Evolutionary conservation across 2,329 filamentous ascomycete genomes (phyloP), one percentile per base, ranked within the genome.

Genomic region (Cladosporium austrohemisphaericum): DNA sequence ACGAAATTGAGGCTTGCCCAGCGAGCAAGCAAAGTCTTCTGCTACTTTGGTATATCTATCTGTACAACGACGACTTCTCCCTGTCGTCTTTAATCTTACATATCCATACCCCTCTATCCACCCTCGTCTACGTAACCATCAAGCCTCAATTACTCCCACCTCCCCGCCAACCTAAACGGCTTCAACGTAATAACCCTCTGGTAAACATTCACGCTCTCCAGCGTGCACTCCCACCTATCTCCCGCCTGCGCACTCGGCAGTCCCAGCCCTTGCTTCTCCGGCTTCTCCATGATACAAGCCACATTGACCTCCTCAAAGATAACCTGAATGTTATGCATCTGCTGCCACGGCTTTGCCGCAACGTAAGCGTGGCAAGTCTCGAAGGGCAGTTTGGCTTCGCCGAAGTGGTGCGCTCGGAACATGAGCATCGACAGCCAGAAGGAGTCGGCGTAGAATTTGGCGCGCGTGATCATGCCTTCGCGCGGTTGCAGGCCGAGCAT

Each of bases 401-500:
- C 68, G 61, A 77, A 81, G 58, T 80, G 73, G 57, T 76, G 74
- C 11, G 78, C 79, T 35, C 81, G 77, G 65, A 78, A 77, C 31
- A 84, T 67, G 2, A 81, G 73, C 60, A 76, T 71, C 11, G 68
- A 60, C 2, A 67, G 61, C 81, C 80, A 84, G 57, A 74, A 75
- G 5, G 55, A 65, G 53, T 53, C 62, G 41, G 58, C 71, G 60
- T 56, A 59, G 44, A 4, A 46, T 50, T 68, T 68, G 11, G 67
- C 60, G n/a, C 50, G 56, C 11, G 65, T 64, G 19, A 77, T 73
- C n/a, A 72, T 68, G 48, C 52, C 62, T 59, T 71, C 73, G 60
- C 64, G 71, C 36, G 71, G 69, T 52, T 71, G 62, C 47, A 74
- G 56, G 55, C 69, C 70, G 19, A 66, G 56, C 50, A 81, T 74